Conservation (phyloP, 1,284 basidiomycete genomes). For the Phellopilus nigrolimitatus region DNA sequence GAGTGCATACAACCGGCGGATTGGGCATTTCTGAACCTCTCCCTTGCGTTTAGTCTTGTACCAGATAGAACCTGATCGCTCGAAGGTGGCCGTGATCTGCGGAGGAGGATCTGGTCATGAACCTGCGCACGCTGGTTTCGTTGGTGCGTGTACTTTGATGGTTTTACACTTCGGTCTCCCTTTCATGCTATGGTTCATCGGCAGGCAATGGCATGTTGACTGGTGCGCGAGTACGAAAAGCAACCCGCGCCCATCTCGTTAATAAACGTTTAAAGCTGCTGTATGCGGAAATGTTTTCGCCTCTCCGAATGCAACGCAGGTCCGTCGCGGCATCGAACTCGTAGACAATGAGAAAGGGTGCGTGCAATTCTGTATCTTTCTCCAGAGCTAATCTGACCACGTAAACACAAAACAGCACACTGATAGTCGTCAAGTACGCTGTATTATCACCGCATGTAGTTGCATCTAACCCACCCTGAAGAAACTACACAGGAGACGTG, state of each 20-base stretch:
- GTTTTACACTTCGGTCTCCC: background rate
- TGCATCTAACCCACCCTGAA: conserved; percentile 28
- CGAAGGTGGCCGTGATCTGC: conserved; percentile 78
- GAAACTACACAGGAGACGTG: conserved; percentile 86
- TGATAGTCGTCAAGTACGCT: conserved; percentile 80
- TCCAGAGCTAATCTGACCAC: conserved; percentile 17
- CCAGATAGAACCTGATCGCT: conserved; percentile 47
- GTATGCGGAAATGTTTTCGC: conserved; percentile 88
- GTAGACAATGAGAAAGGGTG: conserved; percentile 76
- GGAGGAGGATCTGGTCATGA: conserved; percentile 93
- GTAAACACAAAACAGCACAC: conserved; percentile 41
- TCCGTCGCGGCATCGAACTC: conserved; percentile 74
- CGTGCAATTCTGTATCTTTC: conserved; percentile 23
- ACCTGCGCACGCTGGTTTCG: conserved; percentile 80
- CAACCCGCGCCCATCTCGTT: background rate
- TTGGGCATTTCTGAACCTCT: conserved; percentile 3
- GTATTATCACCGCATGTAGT: background rate
- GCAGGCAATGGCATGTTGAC: conserved; percentile 75
- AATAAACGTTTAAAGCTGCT: conserved; percentile 48
- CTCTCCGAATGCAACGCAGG: conserved; percentile 82
- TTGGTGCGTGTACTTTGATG: conserved; percentile 41
- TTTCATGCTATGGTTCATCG: background rate
- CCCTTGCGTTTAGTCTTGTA: conserved; percentile 51
- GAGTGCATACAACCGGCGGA: background rate
- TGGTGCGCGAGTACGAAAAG: conserved; percentile 36